These are phyloP conservation scores for Euphorbia celastroides DNA, from an alignment of 441 rosid species.

Conservation along the genomic window DNA sequence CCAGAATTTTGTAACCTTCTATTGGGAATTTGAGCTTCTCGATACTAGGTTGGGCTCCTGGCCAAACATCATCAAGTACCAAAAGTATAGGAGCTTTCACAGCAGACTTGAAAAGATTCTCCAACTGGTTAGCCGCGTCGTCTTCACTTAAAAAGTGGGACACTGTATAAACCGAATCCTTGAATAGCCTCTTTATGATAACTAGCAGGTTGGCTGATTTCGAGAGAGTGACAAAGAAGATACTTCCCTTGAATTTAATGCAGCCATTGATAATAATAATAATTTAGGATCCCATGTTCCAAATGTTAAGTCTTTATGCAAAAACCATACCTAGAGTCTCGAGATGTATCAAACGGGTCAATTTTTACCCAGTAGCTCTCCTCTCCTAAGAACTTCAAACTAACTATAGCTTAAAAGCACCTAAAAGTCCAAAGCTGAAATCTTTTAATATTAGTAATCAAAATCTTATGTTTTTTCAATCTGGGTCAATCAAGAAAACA, in stretches of 20 bases:
- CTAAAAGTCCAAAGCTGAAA: too few species aligned
- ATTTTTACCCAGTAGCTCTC: too few species aligned
- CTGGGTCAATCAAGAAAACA: too few species aligned
- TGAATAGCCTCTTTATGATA: conserved; percentile 34
- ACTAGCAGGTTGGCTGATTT: conserved; percentile 30
- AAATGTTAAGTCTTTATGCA: not conserved
- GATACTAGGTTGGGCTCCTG: conserved; percentile 29
- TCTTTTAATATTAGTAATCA: too few species aligned
- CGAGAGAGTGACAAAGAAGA: conserved; percentile 61
- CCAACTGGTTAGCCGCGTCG: conserved; percentile 39
- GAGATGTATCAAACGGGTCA: too few species aligned
- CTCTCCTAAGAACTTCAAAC: too few species aligned
- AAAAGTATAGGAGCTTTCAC: conserved; percentile 33
- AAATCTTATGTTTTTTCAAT: too few species aligned
- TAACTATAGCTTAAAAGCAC: too few species aligned
- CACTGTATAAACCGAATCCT: conserved; percentile 22
- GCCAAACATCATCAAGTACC: conserved; percentile 81
- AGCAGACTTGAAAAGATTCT: conserved; percentile 27
- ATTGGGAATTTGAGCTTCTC: conserved; percentile 27
- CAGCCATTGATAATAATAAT: too few species aligned
- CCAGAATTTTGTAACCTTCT: conserved; percentile 47
- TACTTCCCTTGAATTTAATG: conserved; percentile 35
- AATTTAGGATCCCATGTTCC: not conserved
- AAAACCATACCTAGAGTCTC: too few species aligned
- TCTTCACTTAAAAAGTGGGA: conserved; percentile 34